phyloP scores from a whole-genome alignment of 345 rosid genomes.

The Heritiera littoralis region DNA sequence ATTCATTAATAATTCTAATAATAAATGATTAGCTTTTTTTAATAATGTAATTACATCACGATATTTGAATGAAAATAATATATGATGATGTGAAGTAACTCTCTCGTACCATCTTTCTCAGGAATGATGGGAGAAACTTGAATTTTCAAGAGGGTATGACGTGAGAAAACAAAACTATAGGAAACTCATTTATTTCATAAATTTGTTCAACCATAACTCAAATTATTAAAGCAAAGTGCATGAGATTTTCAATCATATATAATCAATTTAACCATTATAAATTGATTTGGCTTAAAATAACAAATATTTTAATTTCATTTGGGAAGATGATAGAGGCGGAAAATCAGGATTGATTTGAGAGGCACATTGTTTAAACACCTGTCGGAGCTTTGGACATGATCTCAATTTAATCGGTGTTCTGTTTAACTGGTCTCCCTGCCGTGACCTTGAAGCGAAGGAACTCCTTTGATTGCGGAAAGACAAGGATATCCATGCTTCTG shows the following conservation, averaged over 20 bases:
- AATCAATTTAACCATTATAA: not conserved
- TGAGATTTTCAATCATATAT: not conserved
- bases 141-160: not conserved
- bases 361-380: not conserved
- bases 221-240: not conserved
- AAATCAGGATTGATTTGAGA: not conserved
- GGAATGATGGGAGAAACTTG: no score
- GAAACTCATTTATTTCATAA: not conserved
- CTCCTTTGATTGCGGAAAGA: conserved; percentile 8
- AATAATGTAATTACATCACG: no score
- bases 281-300: not conserved
- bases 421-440: not conserved
- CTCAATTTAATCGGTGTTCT: not conserved
- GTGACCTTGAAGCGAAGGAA: not conserved
- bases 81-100: no score
- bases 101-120: no score
- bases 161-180: not conserved
- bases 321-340: not conserved
- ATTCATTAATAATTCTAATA: no score
- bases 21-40: no score
- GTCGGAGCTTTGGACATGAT: not conserved
- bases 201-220: not conserved
- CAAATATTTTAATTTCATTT: not conserved
- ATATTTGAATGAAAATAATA: no score
- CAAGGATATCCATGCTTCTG: not conserved